Base-by-base conservation (phyloP, 2,329 filamentous ascomycete species). In the Nemania serpens region DNA sequence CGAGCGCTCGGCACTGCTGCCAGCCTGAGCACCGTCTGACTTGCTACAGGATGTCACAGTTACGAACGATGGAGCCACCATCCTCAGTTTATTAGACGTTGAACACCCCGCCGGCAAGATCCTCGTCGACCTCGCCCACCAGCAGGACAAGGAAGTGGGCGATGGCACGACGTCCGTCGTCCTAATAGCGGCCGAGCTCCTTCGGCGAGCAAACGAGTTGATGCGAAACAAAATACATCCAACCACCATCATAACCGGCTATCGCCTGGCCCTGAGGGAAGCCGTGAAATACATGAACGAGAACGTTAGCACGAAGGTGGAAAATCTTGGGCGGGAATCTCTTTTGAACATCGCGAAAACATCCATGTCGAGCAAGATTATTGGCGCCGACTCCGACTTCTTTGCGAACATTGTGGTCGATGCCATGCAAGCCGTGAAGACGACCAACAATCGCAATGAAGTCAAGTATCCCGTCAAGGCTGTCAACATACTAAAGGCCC, bases 191-290 rank as follows among this genome's bases (percentile, higher is more conserved):
- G 91, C 95, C 63, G 95, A 99, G 82, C 89, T 99, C 68, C 83
- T 99, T 73, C 88, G 91, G 76, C 86, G 95, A 78, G 95, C 88
- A 66, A 99, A 99, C 82, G 95, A 99, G 81, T 86, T 99, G 68
- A 96, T 98, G 91, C 97, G 95, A 84, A 99, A 98, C 86, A 91
- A 93, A 77, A 99, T 99, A 86, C 95, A 99, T 81, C 96, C 95
- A 58, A 99, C 95, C 25, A 99, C 96, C 63, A 98, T 99, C 79
- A 99, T 99, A 76, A 98, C 93, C 64, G 95, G 95, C 73, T 99
- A 99, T 85, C 87, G 95, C 73, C 86, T 99, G 72, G 95, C 95
- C 63, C 85, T 99, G 69, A 87, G 95, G 73, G 95, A 99, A 82
- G 95, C 95, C 61, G 89, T 99, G 75, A 96, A 96, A 80, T 99